Conservation (phyloP, 768 basidiomycete species). For the Rhodosporidiobolus odoratus region DNA sequence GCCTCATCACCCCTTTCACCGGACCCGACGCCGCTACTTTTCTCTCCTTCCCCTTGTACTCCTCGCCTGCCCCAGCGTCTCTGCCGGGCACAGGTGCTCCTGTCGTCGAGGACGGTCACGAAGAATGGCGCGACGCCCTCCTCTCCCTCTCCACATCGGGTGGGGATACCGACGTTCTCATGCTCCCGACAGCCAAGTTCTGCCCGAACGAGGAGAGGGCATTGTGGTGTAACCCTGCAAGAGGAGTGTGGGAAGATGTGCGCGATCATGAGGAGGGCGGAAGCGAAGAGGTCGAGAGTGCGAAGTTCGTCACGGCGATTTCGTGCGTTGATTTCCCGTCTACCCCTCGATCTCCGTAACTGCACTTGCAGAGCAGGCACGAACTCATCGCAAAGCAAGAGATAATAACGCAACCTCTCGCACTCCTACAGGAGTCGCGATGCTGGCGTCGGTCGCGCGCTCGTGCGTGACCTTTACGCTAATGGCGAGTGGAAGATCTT, state of each 20-base stretch:
- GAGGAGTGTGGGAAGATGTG: not conserved
- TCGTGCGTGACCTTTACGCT: conserved; percentile 28
- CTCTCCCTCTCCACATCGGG: conserved; percentile 11
- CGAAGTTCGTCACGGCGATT: conserved; percentile 10
- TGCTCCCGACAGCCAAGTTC: not conserved
- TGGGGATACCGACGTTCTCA: conserved; percentile 12
- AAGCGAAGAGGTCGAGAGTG: not conserved
- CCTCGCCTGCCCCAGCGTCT: not conserved
- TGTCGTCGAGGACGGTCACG: too few species aligned
- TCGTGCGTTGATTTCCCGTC: not conserved
- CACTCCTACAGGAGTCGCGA: not conserved
- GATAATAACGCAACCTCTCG: not conserved
- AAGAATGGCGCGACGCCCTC: conserved; percentile 23
- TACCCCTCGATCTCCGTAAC: not conserved
- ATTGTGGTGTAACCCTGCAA: conserved; percentile 1
- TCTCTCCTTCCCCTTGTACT: conserved; percentile 23
- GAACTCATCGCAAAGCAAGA: too few species aligned
- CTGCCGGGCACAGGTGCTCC: not conserved
- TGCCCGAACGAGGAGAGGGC: conserved; percentile 1
- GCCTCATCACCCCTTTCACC: conserved; percentile 27
- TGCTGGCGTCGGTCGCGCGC: conserved; percentile 15
- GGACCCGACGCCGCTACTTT: conserved; percentile 2
- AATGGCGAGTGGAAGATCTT: conserved; percentile 34
- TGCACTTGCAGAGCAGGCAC: too few species aligned
- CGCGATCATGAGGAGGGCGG: not conserved